These are phyloP conservation scores for Suillus sp. DNA, from an alignment of 768 basidiomycete genomes.

Conservation along the genomic window DNA sequence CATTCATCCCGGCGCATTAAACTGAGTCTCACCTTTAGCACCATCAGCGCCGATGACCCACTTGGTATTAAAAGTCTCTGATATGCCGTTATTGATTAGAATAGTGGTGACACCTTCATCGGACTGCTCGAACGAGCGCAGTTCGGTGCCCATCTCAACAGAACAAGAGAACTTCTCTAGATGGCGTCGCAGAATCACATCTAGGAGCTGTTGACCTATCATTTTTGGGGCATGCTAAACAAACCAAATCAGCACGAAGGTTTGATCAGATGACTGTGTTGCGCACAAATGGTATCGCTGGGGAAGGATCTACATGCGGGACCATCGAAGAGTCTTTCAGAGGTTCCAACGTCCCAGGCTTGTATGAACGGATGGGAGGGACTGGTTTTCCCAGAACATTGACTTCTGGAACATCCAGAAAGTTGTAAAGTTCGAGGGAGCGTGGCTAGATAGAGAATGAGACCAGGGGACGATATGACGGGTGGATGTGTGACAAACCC, in stretches of 20 bases:
- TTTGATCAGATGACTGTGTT: not conserved
- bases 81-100: constrained; percentile 5
- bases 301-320: constrained; percentile 21
- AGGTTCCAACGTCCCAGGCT: constrained; percentile 15
- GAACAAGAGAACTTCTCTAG: constrained; percentile 18
- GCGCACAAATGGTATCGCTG: constrained; percentile 32
- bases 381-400: constrained; percentile 30
- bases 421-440: constrained; percentile 42
- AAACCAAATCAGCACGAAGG: not conserved
- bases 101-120: constrained; percentile 31
- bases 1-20: not conserved
- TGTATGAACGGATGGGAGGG: constrained; percentile 36
- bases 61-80: constrained; percentile 8
- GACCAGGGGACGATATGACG: not conserved
- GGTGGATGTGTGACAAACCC: constrained; percentile 25
- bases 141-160: constrained; percentile 40
- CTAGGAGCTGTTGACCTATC: constrained; percentile 26
- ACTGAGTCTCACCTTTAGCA: constrained; percentile 18
- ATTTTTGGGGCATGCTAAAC: constrained; percentile 4
- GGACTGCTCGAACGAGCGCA: constrained; percentile 37
- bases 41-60: constrained; percentile 23
- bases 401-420: constrained; percentile 40
- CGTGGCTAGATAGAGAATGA: constrained; percentile 37
- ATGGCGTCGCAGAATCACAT: constrained; percentile 21
- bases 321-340: constrained; percentile 17